Percentiles rank a stretch among this genome's conserved stretches.
Evolutionary conservation across 345 rosid species (phyloP).

Genomic region (Jatropha curcas): DNA sequence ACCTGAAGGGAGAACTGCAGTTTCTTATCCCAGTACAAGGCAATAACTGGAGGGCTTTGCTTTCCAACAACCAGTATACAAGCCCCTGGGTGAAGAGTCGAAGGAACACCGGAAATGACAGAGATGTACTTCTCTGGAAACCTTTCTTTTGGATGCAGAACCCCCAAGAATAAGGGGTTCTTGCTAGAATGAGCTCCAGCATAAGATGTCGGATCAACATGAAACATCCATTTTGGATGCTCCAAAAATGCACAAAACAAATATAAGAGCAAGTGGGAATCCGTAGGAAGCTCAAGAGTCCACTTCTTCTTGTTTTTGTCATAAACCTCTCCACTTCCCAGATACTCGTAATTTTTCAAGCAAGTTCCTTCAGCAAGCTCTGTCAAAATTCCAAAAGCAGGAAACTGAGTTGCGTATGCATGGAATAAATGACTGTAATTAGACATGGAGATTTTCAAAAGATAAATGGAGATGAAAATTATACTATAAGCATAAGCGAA

Average conservation of each 20-base stretch:
- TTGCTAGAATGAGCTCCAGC: constrained; percentile 84
- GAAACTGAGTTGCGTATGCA: background rate
- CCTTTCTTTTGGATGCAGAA: constrained; percentile 83
- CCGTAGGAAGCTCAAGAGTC: constrained; percentile 82
- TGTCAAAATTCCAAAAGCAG: constrained; percentile 25
- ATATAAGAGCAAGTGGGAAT: constrained; percentile 85
- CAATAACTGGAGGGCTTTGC: constrained; percentile 68
- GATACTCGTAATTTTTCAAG: constrained; percentile 82
- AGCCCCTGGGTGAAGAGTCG: constrained; percentile 84
- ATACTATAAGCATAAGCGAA: constrained; percentile 1
- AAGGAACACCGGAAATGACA: constrained; percentile 65
- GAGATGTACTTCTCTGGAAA: constrained; percentile 89
- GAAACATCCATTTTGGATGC: constrained; percentile 98
- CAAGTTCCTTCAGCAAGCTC: constrained; percentile 97
- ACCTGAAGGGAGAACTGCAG: constrained; percentile 86
- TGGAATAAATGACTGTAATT: background rate
- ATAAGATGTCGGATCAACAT: constrained; percentile 80
- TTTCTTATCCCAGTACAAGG: constrained; percentile 93
- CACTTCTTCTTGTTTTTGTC: constrained; percentile 70
- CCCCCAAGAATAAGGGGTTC: constrained; percentile 82
- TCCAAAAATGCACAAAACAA: constrained; percentile 91
- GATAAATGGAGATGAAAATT: constrained; percentile 1
- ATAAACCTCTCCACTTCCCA: constrained; percentile 61
- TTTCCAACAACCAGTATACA: constrained; percentile 69
- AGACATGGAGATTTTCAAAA: background rate